Evolutionary conservation across 2,329 filamentous ascomycete genomes (phyloP).

Genomic region (Nigrospora sphaerica): DNA sequence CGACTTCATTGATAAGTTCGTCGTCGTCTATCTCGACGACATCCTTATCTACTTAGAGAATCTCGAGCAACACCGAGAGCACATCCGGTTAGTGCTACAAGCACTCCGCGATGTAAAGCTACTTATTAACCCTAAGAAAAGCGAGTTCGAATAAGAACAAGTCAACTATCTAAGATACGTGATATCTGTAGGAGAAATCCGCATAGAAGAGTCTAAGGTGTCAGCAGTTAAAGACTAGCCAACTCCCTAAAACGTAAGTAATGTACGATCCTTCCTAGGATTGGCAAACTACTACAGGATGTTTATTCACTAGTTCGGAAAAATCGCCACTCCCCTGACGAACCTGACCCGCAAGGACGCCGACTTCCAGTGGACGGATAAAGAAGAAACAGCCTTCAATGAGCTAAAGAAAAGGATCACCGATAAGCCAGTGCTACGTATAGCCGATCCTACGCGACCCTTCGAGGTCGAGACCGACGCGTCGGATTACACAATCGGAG

Average conservation of each 20-base stretch:
- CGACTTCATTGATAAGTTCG: background rate
- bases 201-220: conserved; percentile 17
- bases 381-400: background rate
- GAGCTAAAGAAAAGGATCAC: background rate
- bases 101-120: background rate
- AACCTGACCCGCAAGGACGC: background rate
- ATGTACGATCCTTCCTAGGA: conserved; percentile 19
- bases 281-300: conserved; percentile 24
- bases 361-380: background rate
- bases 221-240: conserved; percentile 15
- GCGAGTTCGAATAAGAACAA: conserved; percentile 17
- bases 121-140: conserved; percentile 18
- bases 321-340: background rate
- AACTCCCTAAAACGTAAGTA: conserved; percentile 9
- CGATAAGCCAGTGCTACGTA: background rate
- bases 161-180: conserved; percentile 22
- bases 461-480: background rate
- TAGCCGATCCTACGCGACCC: background rate
- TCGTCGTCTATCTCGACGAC: conserved; percentile 11
- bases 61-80: conserved; percentile 13
- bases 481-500: conserved; percentile 3
- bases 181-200: conserved; percentile 15
- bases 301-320: conserved; percentile 2
- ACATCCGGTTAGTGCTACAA: conserved; percentile 13
- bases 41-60: conserved; percentile 17